Evolutionary conservation across 768 basidiomycete genomes (phyloP).

Genomic region (Leucosporidium yakuticum): DNA sequence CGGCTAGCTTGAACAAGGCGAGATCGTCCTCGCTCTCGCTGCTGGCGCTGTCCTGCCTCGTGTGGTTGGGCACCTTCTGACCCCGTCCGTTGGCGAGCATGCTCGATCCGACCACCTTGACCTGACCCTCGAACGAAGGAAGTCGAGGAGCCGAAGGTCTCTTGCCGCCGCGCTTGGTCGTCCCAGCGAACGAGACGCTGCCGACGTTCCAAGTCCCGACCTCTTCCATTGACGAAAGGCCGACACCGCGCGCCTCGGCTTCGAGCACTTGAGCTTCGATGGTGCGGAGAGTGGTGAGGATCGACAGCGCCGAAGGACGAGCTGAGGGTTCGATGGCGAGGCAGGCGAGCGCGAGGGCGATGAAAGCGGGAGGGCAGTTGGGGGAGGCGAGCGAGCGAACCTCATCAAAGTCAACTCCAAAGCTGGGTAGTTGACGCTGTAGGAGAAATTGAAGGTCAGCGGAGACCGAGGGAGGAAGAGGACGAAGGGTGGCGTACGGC

Average conservation of each 20-base stretch:
- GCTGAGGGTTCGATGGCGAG: conserved; percentile 57
- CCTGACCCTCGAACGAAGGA: too few species aligned
- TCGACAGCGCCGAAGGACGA: conserved; percentile 69
- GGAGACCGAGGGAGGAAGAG: conserved; percentile 45
- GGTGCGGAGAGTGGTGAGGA: conserved; percentile 67
- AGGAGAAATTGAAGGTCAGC: conserved; percentile 43
- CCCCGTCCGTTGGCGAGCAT: too few species aligned
- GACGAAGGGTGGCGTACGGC: conserved; percentile 29
- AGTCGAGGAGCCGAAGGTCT: too few species aligned
- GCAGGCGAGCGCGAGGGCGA: conserved; percentile 73
- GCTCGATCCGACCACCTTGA: too few species aligned
- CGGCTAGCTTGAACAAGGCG: conserved; percentile 39
- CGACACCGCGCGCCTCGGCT: conserved; percentile 8
- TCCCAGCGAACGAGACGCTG: conserved; percentile 29
- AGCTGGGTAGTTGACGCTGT: conserved; percentile 62
- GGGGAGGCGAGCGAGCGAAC: conserved; percentile 60
- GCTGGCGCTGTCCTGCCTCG: background rate
- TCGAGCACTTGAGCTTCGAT: conserved; percentile 77
- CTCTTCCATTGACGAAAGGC: background rate
- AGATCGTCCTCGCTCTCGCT: conserved; percentile 14
- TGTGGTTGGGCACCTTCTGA: too few species aligned
- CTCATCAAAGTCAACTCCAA: conserved; percentile 70
- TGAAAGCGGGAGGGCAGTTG: conserved; percentile 71
- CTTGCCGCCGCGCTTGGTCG: conserved; percentile 20
- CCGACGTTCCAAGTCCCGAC: conserved; percentile 30